phyloP scores from a whole-genome alignment of 1,284 basidiomycete species.

The Calocybe gambosa region DNA sequence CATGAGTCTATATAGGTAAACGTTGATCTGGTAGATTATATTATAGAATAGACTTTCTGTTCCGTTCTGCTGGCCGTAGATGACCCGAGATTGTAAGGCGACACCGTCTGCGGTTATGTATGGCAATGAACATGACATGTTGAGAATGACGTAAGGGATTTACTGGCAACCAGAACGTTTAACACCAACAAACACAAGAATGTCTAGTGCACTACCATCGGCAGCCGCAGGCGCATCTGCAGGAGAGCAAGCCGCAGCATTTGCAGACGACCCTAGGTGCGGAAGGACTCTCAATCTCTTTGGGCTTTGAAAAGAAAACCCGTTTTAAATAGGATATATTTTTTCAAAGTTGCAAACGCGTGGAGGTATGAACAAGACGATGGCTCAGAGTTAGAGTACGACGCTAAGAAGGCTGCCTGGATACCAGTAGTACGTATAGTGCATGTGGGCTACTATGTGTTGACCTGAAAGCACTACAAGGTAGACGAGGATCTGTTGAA shows the following conservation, averaged over 20 bases:
- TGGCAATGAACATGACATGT: too few relatives aligned
- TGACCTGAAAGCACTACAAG: slow-evolving; percentile 27
- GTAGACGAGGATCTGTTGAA: slow-evolving; percentile 78
- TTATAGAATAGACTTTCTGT: not conserved
- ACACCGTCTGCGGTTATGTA: too few relatives aligned
- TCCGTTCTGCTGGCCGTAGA: too few relatives aligned
- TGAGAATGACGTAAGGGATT: not conserved
- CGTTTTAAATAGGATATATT: slow-evolving; percentile 51
- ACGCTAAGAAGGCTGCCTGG: slow-evolving; percentile 70
- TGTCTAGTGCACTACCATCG: slow-evolving; percentile 39
- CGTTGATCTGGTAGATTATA: not conserved
- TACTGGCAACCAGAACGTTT: slow-evolving; percentile 1
- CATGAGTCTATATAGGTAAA: slow-evolving; percentile 75
- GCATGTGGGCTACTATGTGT: not conserved
- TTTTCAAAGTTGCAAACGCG: slow-evolving; percentile 67
- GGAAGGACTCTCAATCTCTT: slow-evolving; percentile 6
- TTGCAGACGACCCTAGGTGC: slow-evolving; percentile 68
- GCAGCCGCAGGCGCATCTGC: slow-evolving; percentile 44
- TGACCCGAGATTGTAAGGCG: too few relatives aligned
- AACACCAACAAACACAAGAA: slow-evolving; percentile 30
- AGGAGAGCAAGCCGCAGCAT: slow-evolving; percentile 55
- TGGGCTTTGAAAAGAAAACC: not conserved
- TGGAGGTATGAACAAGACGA: slow-evolving; percentile 91
- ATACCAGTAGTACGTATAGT: slow-evolving; percentile 63
- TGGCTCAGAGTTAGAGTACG: slow-evolving; percentile 87